Evolutionary conservation across 1,284 basidiomycete genomes (phyloP), one percentile per base, ranked within the genome.

Genomic region (Heliocybe sulcata): DNA sequence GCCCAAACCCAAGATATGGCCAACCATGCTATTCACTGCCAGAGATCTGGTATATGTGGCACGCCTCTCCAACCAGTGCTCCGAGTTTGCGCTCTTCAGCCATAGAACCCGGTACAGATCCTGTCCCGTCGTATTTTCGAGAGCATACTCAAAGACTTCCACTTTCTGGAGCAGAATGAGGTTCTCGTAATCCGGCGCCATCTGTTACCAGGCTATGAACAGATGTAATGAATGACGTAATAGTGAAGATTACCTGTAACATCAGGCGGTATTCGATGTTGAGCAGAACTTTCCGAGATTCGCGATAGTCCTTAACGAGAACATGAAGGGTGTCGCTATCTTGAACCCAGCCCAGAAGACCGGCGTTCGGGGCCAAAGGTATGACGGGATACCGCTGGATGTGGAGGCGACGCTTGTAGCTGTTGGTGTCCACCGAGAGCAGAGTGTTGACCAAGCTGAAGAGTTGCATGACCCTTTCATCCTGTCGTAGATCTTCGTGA

Each of bases 221-320:
- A 35, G 22, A 14, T 48, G 45, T 29, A 27, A 9, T 51, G 35
- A 26, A 54, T 19, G 27, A 12, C 45, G 14, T 26, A 33, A 19
- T 42, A 57, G 55, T 1, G 60, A 35, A 35, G 25, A 78, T 57
- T 61, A 89, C 92, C 78, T 96, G 94, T 19, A 98, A 84, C 92
- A 99, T 99, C 58, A 99, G 74, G 14, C 96, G 87, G 67, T 98
- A 97, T 73, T 99, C 97, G 58, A 99, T 98, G 69, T 99, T 99
- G 59, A 99, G 80, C 35, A 99, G 74, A 45, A 99, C 96, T 76
- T 99, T 99, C 58, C 93, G 82, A 14, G 90, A 91, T 63, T 98
- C 94, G 53, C 93, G 85, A 67, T 97, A 96, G 65, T 95, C 94
- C 66, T 94, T 90, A 69, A 99, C 95, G 33, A 99, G 83, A 33